Evolutionary conservation across 2,329 filamentous ascomycete species (phyloP).

Genomic region (Chrysoporthe cubensis): DNA sequence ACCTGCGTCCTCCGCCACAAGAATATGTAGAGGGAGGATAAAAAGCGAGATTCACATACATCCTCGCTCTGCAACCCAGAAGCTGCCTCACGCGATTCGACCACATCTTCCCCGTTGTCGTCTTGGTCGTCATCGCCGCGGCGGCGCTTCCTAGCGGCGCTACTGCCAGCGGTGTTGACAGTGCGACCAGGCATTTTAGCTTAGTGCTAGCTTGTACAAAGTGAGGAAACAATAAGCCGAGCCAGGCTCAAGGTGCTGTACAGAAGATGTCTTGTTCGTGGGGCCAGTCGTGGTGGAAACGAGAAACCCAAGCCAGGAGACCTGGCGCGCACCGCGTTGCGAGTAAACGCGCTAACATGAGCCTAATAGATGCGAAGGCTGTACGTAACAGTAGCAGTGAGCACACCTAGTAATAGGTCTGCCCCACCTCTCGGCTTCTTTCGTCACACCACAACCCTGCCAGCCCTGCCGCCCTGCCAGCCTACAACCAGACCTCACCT

Average conservation of each 20-base stretch:
- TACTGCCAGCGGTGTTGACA: constrained; percentile 31
- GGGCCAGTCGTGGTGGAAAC: not conserved
- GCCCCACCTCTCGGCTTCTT: not conserved
- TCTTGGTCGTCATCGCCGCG: constrained; percentile 39
- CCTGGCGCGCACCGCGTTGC: not conserved
- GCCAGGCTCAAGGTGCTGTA: not conserved
- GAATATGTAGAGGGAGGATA: not conserved
- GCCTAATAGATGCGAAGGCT: not conserved
- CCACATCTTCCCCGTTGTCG: constrained; percentile 41
- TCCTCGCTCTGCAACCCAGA: constrained; percentile 45
- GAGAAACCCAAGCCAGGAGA: not conserved
- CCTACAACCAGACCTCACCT: not conserved
- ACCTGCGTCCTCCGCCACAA: not conserved
- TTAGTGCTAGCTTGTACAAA: not conserved
- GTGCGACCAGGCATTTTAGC: constrained; percentile 38
- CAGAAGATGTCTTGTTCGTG: not conserved
- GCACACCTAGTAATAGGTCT: not conserved
- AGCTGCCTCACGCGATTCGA: constrained; percentile 45
- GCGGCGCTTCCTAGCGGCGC: constrained; percentile 47
- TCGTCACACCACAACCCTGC: not conserved
- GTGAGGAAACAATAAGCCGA: not conserved
- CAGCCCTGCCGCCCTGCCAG: not conserved
- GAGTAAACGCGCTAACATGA: constrained; percentile 7
- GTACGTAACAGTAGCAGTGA: not conserved
- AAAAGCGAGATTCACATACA: constrained; percentile 38